These are phyloP conservation scores for Solanum chiquidenum DNA, from an alignment of 257 asterid species.

Conservation along the genomic window DNA sequence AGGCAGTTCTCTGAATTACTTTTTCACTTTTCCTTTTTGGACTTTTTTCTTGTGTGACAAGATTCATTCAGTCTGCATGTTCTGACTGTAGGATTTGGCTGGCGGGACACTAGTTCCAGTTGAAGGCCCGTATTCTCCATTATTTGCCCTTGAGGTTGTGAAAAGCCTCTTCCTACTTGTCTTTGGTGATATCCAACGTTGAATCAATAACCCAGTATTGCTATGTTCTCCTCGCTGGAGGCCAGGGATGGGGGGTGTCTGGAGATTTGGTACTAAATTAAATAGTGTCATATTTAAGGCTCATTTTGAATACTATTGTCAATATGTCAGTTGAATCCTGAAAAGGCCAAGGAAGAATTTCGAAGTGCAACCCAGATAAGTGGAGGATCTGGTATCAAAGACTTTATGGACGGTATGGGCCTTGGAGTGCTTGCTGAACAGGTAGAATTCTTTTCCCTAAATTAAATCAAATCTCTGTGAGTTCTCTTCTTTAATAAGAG, in stretches of 20 bases:
- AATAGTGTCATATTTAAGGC: background rate
- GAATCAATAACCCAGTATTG: background rate
- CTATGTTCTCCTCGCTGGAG: background rate
- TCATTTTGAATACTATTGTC: background rate
- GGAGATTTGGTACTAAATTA: background rate
- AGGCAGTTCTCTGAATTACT: background rate
- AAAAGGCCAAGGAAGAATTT: constrained; percentile 85
- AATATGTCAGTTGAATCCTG: constrained; percentile 80
- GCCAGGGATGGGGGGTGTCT: background rate
- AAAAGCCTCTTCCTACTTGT: background rate
- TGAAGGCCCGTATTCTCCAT: constrained; percentile 82
- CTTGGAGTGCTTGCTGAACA: constrained; percentile 89
- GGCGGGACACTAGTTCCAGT: constrained; percentile 86
- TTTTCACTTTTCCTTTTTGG: background rate
- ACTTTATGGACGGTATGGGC: constrained; percentile 99
- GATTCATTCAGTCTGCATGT: constrained; percentile 8
- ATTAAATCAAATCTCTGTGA: background rate
- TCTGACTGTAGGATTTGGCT: constrained; percentile 57
- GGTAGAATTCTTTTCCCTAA: constrained; percentile 29
- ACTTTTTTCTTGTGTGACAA: background rate
- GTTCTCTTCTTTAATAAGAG: background rate
- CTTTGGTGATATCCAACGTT: background rate
- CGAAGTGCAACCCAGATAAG: constrained; percentile 50
- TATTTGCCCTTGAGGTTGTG: constrained; percentile 95
- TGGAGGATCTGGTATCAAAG: constrained; percentile 89